Evolutionary conservation across 768 basidiomycete species (phyloP).

Genomic region (Tricholoma terreum): DNA sequence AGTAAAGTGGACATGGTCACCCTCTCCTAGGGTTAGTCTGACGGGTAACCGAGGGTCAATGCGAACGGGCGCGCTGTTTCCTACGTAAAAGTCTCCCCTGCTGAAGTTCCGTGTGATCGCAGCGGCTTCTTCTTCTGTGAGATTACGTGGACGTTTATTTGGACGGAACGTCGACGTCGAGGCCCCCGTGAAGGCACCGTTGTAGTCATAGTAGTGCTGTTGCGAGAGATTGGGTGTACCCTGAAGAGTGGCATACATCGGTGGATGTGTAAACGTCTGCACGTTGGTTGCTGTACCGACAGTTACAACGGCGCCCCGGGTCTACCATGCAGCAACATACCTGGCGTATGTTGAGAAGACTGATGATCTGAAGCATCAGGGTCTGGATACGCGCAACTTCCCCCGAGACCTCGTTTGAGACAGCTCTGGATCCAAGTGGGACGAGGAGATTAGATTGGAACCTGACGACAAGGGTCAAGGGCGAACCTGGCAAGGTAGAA

Average conservation of each 20-base stretch:
- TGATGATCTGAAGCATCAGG: conserved; percentile 58
- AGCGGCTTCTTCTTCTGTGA: conserved; percentile 81
- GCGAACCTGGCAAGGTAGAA: conserved; percentile 73
- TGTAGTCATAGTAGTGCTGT: conserved; percentile 80
- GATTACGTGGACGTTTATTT: conserved; percentile 70
- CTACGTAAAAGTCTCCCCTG: conserved; percentile 81
- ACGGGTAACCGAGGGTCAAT: conserved; percentile 82
- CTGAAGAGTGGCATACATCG: conserved; percentile 48
- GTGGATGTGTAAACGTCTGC: conserved; percentile 42
- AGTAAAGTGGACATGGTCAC: conserved; percentile 75
- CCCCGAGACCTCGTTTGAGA: conserved; percentile 74
- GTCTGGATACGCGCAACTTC: conserved; percentile 73
- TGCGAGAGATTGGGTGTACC: conserved; percentile 50
- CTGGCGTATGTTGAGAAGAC: conserved; percentile 35
- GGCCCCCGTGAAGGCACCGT: conserved; percentile 60
- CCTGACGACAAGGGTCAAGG: background rate
- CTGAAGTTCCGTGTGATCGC: conserved; percentile 81
- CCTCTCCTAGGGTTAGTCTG: conserved; percentile 74
- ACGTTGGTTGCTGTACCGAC: conserved; percentile 29
- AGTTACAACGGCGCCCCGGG: conserved; percentile 12
- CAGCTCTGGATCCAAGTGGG: conserved; percentile 52
- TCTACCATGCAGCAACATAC: conserved; percentile 23
- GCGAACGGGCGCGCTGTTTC: conserved; percentile 74
- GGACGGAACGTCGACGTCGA: conserved; percentile 80
- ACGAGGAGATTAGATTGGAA: conserved; percentile 3